Evolutionary conservation across 1,284 basidiomycete genomes (phyloP).

Genomic region (Trichosporon sp.): DNA sequence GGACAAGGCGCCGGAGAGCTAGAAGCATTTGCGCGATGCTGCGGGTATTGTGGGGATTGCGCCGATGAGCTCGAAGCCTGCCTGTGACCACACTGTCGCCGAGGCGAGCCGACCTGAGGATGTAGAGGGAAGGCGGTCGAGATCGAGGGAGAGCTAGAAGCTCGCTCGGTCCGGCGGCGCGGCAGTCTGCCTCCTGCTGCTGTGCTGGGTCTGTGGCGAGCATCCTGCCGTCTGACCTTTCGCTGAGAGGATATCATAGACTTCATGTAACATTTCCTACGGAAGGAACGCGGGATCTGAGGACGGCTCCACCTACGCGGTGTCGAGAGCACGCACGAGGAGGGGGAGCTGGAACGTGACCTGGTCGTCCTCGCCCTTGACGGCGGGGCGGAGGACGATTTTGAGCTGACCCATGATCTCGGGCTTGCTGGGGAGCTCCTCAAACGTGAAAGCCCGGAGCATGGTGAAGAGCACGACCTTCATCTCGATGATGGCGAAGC

Average conservation of each 20-base stretch:
- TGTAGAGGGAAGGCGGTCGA: neutral
- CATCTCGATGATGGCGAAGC: constrained; percentile 69
- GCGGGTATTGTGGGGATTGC: neutral
- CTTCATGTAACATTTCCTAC: constrained; percentile 6
- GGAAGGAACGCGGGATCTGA: neutral
- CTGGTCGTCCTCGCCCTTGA: constrained; percentile 45
- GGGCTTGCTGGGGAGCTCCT: constrained; percentile 55
- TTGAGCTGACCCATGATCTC: constrained; percentile 42
- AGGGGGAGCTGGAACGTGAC: constrained; percentile 54
- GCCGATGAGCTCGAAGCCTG: neutral
- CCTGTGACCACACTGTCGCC: neutral
- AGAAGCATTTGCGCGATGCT: neutral
- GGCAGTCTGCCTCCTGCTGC: neutral
- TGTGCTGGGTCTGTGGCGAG: neutral
- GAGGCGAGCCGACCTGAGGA: too few relatives aligned
- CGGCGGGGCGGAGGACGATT: constrained; percentile 51
- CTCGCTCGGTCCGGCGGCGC: neutral
- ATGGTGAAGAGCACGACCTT: constrained; percentile 66
- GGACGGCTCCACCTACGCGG: too few relatives aligned
- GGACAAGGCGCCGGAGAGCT: neutral
- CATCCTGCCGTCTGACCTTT: too few relatives aligned
- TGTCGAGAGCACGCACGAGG: constrained; percentile 33
- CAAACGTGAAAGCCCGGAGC: constrained; percentile 64
- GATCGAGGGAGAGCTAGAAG: neutral
- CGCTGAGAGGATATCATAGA: neutral